phyloP scores from a whole-genome alignment of 2,329 filamentous ascomycete genomes.

The Penicillium sp. region DNA sequence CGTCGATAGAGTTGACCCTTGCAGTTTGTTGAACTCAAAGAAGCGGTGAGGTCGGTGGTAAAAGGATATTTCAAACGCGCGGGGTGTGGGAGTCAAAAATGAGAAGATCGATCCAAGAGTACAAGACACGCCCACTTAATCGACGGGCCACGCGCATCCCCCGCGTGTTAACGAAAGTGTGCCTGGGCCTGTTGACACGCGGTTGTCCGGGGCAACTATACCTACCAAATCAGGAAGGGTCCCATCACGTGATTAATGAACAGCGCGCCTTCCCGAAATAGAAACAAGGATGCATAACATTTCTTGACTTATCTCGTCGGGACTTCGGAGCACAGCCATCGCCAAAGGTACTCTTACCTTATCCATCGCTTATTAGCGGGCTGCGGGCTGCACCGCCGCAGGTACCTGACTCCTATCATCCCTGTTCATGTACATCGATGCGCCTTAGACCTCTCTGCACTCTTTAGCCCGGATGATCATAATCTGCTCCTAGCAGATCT shows the following conservation, averaged over 20 bases:
- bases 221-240: slow-evolving; percentile 8
- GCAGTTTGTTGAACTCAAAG: slow-evolving; percentile 13
- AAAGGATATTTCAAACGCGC: neutral
- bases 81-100: neutral
- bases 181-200: slow-evolving; percentile 11
- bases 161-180: slow-evolving; percentile 1
- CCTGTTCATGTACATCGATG: neutral
- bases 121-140: neutral
- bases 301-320: neutral
- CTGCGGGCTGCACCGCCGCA: neutral
- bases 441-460: neutral
- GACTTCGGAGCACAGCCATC: neutral
- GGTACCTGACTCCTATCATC: neutral
- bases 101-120: neutral
- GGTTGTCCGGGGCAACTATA: slow-evolving; percentile 18
- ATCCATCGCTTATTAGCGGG: neutral
- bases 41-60: slow-evolving; percentile 11
- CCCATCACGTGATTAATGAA: neutral
- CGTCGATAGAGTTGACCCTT: slow-evolving; percentile 8
- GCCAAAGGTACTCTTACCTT: neutral
- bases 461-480: neutral
- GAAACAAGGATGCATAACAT: neutral
- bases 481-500: neutral
- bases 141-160: slow-evolving; percentile 3
- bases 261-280: neutral